Evolutionary conservation across 2,329 filamentous ascomycete genomes (phyloP), one percentile per base, ranked within the genome.

Genomic region (Colletotrichum abscissum): DNA sequence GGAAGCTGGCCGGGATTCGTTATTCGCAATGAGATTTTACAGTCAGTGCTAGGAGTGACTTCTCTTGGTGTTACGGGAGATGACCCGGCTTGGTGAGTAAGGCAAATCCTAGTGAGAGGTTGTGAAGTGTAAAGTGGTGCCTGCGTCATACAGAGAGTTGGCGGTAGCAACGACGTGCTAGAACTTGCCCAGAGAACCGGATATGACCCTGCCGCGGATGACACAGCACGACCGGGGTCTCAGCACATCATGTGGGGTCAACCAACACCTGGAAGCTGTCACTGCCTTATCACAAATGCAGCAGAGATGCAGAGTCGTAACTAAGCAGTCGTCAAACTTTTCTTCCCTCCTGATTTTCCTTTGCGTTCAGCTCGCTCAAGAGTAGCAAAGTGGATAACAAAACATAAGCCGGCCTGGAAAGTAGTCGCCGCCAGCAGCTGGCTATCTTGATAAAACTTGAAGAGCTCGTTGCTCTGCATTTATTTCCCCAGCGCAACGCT

Each of bases 181-280:
- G 62, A 38, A 22, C 52, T 35, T 54, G 69, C 66, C 65, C 22
- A 64, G 58, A 69, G 57, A 65, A 62, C 28, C 70, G 70, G 70
- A 35, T 69, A 56, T 55, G 42, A 59, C 59, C 55, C 42, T 73
- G 70, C 70, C 59, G 70, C 54, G 70, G 59, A 63, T 73, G 70
- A 69, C 66, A 67, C 57, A 62, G 56, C 52, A 55, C 16, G 49
- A 57, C 56, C 24, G 46, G 46, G 58, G 46, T 19, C n/a, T 22
- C 62, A 60, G 57, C 57, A 42, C 28, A 38, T 38, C 33, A 33
- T 64, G 58, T 63, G 58, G 33, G n/a, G 59, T 63, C 28, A 38
- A 38, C 62, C 30, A 55, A 28, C 30, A 38, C 28, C 46, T 35
- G 28, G 4, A 22, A 19, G 19, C 8, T 49, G 42, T 16, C 19